Base-by-base conservation (phyloP, 2,329 filamentous ascomycete genomes). In the Penicillium sp. region DNA sequence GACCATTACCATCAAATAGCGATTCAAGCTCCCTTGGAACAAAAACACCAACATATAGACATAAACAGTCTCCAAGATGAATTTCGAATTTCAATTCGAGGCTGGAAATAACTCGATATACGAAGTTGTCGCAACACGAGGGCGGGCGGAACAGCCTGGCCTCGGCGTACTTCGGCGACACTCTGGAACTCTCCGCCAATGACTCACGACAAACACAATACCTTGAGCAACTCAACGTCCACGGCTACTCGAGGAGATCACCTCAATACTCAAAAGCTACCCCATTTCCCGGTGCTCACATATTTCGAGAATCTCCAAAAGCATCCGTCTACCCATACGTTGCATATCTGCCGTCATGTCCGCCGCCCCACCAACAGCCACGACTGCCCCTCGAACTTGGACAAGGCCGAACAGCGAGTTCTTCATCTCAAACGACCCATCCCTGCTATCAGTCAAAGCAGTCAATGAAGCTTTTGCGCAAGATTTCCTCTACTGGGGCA, bases 401-500 rank as follows among this genome's bases (percentile, higher is more conserved):
- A 63, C 54, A 20, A 57, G 66, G 47, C 58, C 57, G 2, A 45
- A 58, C 31, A 61, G 54, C 37, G 53, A 60, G 15, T 63, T 64
- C 34, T 64, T 67, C 55, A 59, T 67, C 45, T 68, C 64, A 48
- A 67, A 60, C n/a, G 54, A 68, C 5, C 61, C 58, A 42, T 53
- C 49, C 6, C n/a, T 65, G 17, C 49, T 68, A 6, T 67, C 63
- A 4, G 55, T 66, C 3, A 58, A 63, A 38, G 64, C 58, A 39
- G 63, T 67, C n/a, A 67, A 66, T 42, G 50, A 58, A 3, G 66
- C 64, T 28, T 67, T 66, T n/a, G 57, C 17, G 1, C 51, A 38
- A 17, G 63, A 66, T 5, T 67, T 64, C 11, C 12, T 68, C 7
- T 67, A 66, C 41, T 68, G 64, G 66, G 52, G 52, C 20, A 58